Evolutionary conservation across 2,329 filamentous ascomycete genomes (phyloP), one percentile per base, ranked within the genome.

Genomic region (Knufia fluminis): DNA sequence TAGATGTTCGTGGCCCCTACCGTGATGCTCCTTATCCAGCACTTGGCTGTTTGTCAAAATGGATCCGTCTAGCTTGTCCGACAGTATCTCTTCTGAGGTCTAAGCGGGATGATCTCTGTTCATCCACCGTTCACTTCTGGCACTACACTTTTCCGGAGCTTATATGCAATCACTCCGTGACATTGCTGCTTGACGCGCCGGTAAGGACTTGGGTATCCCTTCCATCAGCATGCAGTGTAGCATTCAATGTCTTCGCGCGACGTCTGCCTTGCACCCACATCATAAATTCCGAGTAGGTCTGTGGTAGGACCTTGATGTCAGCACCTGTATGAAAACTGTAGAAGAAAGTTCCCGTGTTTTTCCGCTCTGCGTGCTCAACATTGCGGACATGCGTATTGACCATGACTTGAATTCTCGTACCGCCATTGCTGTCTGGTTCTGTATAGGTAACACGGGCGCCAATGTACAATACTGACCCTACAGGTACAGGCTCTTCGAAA

Each of bases 391-490:
- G 85, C 28, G 79, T 81, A 61, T 85, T 81, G 12, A 87, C 80
- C 6, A 83, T 76, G 8, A 87, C 78, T 59, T 86, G 83, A 8
- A 87, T 76, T 39, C 81, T 74, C 17, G 78, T 82, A 69, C 73
- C 50, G 69, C 68, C 48, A 68, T 73, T 49, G 19, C 66, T 62
- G n/a, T 64, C 54, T 1, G 80, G 80, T 56, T 87, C 45, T 0
- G 83, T 86, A 61, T 85, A 87, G 0, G 83, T 80, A 3, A 87
- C 76, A 0, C 78, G 83, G 0, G 84, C 82, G 0, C 79, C 83
- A n/a, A 86, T 70, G 57, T 88, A 88, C 6, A 87, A 68, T 12
- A 87, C 83, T 53, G 80, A 83, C 45, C 84, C 84, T 1, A 87
- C 83, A 0, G 84, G 84, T 0, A 87, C 84, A 0, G 84, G 82